Evolutionary conservation across 2,329 filamentous ascomycete genomes (phyloP).

Genomic region (Neoscytalidium dimidiatum): DNA sequence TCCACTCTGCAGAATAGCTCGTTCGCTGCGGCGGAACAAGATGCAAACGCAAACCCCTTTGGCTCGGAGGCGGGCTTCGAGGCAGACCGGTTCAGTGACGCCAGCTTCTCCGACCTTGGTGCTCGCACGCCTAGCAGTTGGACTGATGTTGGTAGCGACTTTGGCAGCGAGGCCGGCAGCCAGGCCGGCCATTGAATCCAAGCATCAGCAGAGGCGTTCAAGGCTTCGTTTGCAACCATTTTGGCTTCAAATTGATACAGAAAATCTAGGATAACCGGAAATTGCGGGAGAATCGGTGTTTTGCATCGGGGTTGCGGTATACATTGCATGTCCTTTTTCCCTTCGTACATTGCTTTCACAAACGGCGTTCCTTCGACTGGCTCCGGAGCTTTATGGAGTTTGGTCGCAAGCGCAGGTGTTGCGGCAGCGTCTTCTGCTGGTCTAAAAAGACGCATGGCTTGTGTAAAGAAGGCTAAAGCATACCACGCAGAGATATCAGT

Average conservation of each 20-base stretch:
- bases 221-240: not conserved
- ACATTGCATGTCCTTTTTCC: not conserved
- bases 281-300: not conserved
- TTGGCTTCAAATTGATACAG: conserved; percentile 7
- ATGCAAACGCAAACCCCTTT: conserved; percentile 31
- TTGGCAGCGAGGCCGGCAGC: conserved; percentile 39
- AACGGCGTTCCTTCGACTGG: not conserved
- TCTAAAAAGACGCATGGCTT: not conserved
- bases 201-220: not conserved
- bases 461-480: not conserved
- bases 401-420: conserved; percentile 7
- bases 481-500: not conserved
- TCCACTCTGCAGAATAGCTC: conserved; percentile 17
- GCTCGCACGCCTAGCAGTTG: conserved; percentile 40
- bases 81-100: conserved; percentile 37
- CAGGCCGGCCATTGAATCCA: not conserved
- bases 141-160: conserved; percentile 44
- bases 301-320: not conserved
- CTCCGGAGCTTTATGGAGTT: not conserved
- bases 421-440: not conserved
- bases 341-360: not conserved
- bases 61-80: conserved; percentile 33
- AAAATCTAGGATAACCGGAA: not conserved
- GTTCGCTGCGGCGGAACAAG: conserved; percentile 33
- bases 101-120: conserved; percentile 34